Percentiles rank a stretch among this genome's conserved stretches.
phyloP scores from a whole-genome alignment of 257 asterid species.

The Marsdenia floribunda region DNA sequence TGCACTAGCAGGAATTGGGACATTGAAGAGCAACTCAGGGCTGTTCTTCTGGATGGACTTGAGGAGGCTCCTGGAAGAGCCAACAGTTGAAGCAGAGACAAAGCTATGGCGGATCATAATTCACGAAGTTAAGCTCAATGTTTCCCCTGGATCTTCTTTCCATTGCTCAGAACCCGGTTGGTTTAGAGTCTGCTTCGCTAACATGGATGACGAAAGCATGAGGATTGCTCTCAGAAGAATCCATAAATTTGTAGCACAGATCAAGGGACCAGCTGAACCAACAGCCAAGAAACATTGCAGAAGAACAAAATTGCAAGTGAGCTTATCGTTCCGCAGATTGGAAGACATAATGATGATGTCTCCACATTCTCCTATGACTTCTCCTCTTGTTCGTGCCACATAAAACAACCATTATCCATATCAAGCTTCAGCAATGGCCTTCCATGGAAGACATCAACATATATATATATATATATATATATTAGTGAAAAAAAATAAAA shows the following conservation, averaged over 20 bases:
- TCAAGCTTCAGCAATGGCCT: not conserved
- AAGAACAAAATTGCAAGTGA: constrained; percentile 55
- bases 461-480: not conserved
- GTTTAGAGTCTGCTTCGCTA: constrained; percentile 82
- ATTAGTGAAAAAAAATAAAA: not conserved
- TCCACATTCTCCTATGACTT: constrained; percentile 73
- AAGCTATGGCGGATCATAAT: constrained; percentile 60
- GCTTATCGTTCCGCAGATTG: constrained; percentile 59
- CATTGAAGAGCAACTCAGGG: constrained; percentile 57
- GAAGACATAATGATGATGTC: constrained; percentile 53
- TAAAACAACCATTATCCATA: not conserved
- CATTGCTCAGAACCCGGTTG: constrained; percentile 84
- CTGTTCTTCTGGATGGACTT: constrained; percentile 72
- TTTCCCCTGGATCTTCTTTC: constrained; percentile 71
- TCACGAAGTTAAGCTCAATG: constrained; percentile 65
- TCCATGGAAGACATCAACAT: not conserved
- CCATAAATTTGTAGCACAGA: constrained; percentile 38
- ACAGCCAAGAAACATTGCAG: constrained; percentile 38
- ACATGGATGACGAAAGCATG: constrained; percentile 66
- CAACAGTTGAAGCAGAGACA: constrained; percentile 53
- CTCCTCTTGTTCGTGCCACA: constrained; percentile 79
- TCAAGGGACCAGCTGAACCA: constrained; percentile 19
- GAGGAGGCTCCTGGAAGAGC: constrained; percentile 38
- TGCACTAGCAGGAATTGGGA: constrained; percentile 44
- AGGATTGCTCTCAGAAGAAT: constrained; percentile 50